Evolutionary conservation across 1,139 yeast species (phyloP).

Genomic region (Blastobotrys aristatus): DNA sequence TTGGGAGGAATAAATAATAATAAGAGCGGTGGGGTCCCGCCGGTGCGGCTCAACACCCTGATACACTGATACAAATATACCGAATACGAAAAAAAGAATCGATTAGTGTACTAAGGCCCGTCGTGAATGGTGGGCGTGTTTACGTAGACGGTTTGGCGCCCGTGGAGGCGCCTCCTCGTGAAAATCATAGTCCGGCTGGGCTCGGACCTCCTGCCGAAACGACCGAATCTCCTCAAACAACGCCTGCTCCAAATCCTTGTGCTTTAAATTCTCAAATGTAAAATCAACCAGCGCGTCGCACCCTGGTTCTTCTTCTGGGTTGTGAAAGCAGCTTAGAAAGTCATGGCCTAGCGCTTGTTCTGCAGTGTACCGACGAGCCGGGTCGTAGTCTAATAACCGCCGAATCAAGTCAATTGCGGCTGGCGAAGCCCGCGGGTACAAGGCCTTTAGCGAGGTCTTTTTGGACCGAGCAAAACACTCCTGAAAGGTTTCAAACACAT

Average conservation of each 20-base stretch:
- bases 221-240: slow-evolving; percentile 55
- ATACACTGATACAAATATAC: no score
- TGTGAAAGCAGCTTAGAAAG: slow-evolving; percentile 78
- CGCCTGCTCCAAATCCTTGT: slow-evolving; percentile 26
- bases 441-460: slow-evolving; percentile 53
- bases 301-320: slow-evolving; percentile 75
- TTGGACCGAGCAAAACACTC: slow-evolving; percentile 17
- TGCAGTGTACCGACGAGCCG: slow-evolving; percentile 72
- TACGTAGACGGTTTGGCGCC: no score
- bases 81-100: no score
- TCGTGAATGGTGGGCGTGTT: no score
- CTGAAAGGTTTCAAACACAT: slow-evolving; percentile 17
- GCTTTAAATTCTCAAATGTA: slow-evolving; percentile 51
- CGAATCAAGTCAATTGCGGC: slow-evolving; percentile 70
- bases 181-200: no score
- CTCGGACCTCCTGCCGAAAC: slow-evolving; percentile 70
- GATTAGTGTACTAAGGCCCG: no score
- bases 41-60: no score
- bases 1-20: no score
- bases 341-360: slow-evolving; percentile 77
- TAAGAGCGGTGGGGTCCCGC: no score
- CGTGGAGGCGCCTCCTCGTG: no score
- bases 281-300: slow-evolving; percentile 71
- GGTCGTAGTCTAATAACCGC: slow-evolving; percentile 71
- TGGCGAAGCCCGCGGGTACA: slow-evolving; percentile 70